phyloP scores from a whole-genome alignment of 2,329 filamentous ascomycete species.

The Pseudogymnoascus destructans region DNA sequence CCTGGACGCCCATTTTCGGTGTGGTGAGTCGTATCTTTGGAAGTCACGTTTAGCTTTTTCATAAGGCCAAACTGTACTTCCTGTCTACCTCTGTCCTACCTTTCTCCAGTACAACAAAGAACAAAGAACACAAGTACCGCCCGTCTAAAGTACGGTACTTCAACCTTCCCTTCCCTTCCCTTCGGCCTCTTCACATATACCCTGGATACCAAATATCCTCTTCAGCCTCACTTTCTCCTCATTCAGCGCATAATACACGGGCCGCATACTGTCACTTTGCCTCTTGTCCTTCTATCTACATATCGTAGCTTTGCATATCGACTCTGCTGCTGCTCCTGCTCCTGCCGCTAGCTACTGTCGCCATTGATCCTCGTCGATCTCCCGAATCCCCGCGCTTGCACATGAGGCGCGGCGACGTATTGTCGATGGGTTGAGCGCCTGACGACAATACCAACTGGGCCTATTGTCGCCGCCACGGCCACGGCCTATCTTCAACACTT shows the following conservation, averaged over 20 bases:
- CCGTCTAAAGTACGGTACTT: neutral
- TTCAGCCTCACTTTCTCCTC: constrained; percentile 7
- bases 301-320: neutral
- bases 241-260: neutral
- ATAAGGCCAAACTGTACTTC: neutral
- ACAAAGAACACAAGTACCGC: neutral
- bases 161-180: constrained; percentile 6
- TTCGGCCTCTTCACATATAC: constrained; percentile 3
- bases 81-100: neutral
- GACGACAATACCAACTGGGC: constrained; percentile 5
- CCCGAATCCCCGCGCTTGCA: constrained; percentile 3
- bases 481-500: neutral
- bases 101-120: neutral
- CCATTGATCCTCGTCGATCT: neutral
- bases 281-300: neutral
- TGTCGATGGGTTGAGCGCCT: constrained; percentile 7
- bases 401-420: constrained; percentile 2
- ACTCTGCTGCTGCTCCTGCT: neutral
- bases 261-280: neutral
- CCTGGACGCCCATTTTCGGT: neutral
- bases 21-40: neutral
- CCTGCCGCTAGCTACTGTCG: neutral
- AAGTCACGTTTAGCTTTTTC: neutral
- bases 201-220: constrained; percentile 4
- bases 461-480: neutral